Evolutionary conservation across 345 rosid species (phyloP), one percentile per base, ranked within the genome.

Genomic region (Syzygium oleosum): DNA sequence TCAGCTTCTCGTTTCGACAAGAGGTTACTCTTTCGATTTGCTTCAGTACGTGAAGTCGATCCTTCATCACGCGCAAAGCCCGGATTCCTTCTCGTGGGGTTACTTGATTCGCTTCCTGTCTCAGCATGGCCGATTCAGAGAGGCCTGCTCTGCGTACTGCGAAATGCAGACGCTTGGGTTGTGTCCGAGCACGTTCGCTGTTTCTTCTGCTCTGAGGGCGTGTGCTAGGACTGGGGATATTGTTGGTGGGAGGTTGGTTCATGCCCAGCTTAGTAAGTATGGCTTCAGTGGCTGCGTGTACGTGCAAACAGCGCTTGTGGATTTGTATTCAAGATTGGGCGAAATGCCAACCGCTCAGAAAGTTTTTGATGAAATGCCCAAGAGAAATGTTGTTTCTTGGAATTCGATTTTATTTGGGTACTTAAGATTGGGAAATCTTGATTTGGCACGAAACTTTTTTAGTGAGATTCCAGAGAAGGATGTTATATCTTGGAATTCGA

Each of bases 301-400:
- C 89, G 96, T 93, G n/a, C 94, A 93, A 89, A 93, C 96, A 6
- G 94, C 95, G 84, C 91, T 95, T 12, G 92, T 95, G 78, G 98
- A 94, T 92, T 88, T 95, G 21, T 94, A 94, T 88, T 88, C 92
- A 3, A 94, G 93, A 85, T 87, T 93, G 22, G 95, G 95, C 58
- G 91, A 88, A 53, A 88, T 94, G 91, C 90, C 87, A 61, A 88
- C 87, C 86, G 97, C 97, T 1, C 89, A 85, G 86, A 93, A 86
- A 90, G 96, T 90, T 46, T 95, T 94, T 90, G 92, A 90, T 87
- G 94, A 92, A 31, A 91, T 90, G 89, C 87, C 87, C 43, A 89
- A 87, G 52, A 95, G 92, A 85, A 95, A 93, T 85, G 94, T 91
- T 38, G 95, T 96, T 87, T 92, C 96, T 0, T 95, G 98, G 98